These are phyloP conservation scores for Solanum chilense DNA, from an alignment of 257 asterid genomes.

Conservation along the genomic window DNA sequence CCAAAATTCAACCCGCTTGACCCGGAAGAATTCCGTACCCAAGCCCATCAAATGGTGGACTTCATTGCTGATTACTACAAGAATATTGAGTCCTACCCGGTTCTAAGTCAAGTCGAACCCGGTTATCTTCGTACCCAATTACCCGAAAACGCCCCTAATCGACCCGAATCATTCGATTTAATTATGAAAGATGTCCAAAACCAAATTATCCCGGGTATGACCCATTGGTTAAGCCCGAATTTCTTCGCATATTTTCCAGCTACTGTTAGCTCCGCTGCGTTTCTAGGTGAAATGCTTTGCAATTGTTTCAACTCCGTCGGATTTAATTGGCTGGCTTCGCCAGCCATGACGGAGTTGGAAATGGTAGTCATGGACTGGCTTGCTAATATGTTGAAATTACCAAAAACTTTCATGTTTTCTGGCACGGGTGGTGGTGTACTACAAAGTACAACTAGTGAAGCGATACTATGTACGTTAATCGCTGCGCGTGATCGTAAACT, in stretches of 20 bases:
- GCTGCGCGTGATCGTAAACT: constrained; percentile 15
- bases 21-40: constrained; percentile 12
- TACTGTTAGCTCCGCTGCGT: constrained; percentile 20
- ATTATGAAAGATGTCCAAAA: constrained; percentile 10
- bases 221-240: constrained; percentile 23
- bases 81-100: constrained; percentile 65
- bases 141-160: constrained; percentile 9
- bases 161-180: constrained; percentile 4
- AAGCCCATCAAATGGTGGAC: constrained; percentile 65
- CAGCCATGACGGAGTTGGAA: constrained; percentile 23
- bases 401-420: constrained; percentile 12
- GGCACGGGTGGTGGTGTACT: constrained; percentile 25
- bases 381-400: constrained; percentile 11
- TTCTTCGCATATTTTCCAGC: constrained; percentile 28
- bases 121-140: constrained; percentile 12
- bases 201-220: constrained; percentile 17
- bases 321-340: constrained; percentile 22
- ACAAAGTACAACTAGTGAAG: constrained; percentile 21
- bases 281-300: constrained; percentile 19
- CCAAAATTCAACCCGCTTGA: constrained; percentile 15
- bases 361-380: constrained; percentile 28
- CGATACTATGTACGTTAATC: constrained; percentile 6
- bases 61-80: constrained; percentile 92
- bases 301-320: constrained; percentile 21
- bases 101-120: constrained; percentile 79